A percentile compares a stretch with the other conserved stretches of the same genome.
Conservation (phyloP, 768 basidiomycete species). For the Hypholoma sublateritium region DNA sequence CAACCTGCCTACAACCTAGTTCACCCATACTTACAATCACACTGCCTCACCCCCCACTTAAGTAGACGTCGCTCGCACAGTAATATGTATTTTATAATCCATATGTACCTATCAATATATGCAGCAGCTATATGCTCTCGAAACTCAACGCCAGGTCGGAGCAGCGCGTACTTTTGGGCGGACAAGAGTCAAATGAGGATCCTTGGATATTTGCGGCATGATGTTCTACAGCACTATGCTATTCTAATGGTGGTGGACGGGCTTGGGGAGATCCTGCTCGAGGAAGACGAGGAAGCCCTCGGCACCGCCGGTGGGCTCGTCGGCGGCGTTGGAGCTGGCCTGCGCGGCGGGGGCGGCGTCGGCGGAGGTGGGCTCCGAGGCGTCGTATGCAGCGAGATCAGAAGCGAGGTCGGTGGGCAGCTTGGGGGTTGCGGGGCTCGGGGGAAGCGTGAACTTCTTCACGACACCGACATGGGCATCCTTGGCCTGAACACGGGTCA, state of each 20-base stretch:
- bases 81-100: conserved; percentile 11
- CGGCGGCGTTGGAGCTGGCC: conserved; percentile 27
- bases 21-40: background rate
- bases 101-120: background rate
- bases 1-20: background rate
- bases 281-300: conserved; percentile 79
- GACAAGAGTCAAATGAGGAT: no score
- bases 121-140: background rate
- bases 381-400: conserved; percentile 85
- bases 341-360: conserved; percentile 33
- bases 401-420: conserved; percentile 85
- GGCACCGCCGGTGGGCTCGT: conserved; percentile 54
- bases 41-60: background rate
- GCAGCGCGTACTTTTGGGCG: background rate
- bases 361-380: conserved; percentile 65
- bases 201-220: no score
- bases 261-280: conserved; percentile 76
- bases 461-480: conserved; percentile 89
- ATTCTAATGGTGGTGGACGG: conserved; percentile 52
- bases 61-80: background rate
- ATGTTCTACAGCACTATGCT: conserved; percentile 10
- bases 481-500: conserved; percentile 56
- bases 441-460: conserved; percentile 77
- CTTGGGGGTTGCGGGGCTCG: conserved; percentile 70
- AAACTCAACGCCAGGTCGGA: background rate